These are phyloP conservation scores for Candida anglica DNA, from an alignment of 805 yeast species.

Conservation along the genomic window DNA sequence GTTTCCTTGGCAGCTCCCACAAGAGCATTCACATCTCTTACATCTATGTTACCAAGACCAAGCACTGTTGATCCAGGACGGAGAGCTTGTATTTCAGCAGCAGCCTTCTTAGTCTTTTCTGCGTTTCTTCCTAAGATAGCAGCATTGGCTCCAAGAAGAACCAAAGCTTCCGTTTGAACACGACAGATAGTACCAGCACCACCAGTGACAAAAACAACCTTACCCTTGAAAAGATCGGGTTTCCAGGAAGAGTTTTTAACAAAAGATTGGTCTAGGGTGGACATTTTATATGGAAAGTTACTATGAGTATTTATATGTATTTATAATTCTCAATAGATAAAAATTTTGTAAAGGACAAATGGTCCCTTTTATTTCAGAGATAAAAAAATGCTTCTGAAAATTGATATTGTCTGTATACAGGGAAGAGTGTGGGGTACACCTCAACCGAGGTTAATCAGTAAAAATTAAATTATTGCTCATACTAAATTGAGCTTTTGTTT, in stretches of 20 bases:
- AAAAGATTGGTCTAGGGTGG: constrained; percentile 29
- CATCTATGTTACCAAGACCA: constrained; percentile 74
- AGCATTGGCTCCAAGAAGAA: constrained; percentile 81
- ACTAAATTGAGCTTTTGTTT: no score
- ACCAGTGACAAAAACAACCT: constrained; percentile 89
- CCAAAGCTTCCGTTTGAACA: constrained; percentile 83
- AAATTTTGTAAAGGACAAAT: no score
- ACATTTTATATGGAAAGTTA: constrained; percentile 10
- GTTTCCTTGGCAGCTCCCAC: constrained; percentile 61
- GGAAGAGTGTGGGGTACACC: no score
- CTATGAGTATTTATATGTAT: no score
- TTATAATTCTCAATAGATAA: no score
- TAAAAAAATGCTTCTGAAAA: no score
- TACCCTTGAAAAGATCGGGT: constrained; percentile 70
- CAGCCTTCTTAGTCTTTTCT: constrained; percentile 63
- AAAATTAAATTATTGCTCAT: no score
- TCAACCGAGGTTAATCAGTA: no score
- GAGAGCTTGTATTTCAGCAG: constrained; percentile 56
- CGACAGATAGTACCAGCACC: constrained; percentile 97
- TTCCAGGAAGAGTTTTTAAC: constrained; percentile 37
- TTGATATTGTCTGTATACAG: no score
- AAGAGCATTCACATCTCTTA: constrained; percentile 62
- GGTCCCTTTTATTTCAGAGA: no score
- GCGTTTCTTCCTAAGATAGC: constrained; percentile 78
- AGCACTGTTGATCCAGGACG: constrained; percentile 63